Evolutionary conservation across 805 yeast genomes (phyloP).

Genomic region (Helenozyma baotianmanensis): DNA sequence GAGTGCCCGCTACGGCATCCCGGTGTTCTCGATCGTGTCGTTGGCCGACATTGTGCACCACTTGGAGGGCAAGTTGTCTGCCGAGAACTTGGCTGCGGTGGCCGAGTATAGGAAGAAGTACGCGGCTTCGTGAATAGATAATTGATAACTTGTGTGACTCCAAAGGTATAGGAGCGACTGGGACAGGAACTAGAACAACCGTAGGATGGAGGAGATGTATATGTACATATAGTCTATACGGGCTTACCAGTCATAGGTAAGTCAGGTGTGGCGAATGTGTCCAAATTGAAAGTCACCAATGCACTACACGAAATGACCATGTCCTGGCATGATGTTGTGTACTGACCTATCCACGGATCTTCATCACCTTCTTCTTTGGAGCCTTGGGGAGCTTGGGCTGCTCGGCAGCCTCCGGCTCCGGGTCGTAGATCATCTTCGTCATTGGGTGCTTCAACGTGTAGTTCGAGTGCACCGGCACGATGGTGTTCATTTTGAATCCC

Average conservation of each 20-base stretch:
- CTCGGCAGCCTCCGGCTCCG: conserved; percentile 35
- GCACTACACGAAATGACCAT: no score
- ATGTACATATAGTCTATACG: no score
- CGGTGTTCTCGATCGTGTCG: conserved; percentile 77
- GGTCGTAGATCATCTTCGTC: conserved; percentile 63
- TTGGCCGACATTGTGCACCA: conserved; percentile 69
- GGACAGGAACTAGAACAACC: no score
- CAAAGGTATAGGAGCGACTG: no score
- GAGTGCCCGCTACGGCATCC: conserved; percentile 65
- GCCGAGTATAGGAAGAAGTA: conserved; percentile 53
- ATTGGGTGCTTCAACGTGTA: conserved; percentile 80
- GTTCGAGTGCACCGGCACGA: conserved; percentile 84
- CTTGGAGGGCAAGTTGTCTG: conserved; percentile 51
- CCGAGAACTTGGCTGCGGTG: conserved; percentile 54
- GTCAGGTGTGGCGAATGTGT: no score
- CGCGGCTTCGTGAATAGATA: conserved; percentile 28
- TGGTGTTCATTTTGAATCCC: conserved; percentile 80
- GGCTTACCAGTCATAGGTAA: no score
- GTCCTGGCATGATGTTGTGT: no score
- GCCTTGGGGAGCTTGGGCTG: conserved; percentile 36
- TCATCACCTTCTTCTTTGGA: conserved; percentile 57
- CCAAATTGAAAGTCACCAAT: no score
- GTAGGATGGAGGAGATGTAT: no score
- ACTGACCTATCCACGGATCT: conserved; percentile 46
- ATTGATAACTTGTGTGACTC: neutral